phyloP scores from a whole-genome alignment of 371 early-diverging fungal genomes.

The Globomyces sp. region DNA sequence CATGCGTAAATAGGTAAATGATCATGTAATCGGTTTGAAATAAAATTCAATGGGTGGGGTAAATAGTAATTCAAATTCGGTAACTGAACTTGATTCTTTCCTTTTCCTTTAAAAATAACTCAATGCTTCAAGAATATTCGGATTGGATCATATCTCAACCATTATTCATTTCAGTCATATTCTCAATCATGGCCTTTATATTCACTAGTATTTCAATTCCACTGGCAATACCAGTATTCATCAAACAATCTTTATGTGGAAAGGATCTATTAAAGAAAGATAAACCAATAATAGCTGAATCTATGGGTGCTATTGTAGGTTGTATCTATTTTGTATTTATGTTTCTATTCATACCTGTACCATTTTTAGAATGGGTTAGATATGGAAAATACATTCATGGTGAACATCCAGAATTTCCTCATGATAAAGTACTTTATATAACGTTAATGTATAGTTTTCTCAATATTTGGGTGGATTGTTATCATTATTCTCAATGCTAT shows the following conservation, averaged over 20 bases:
- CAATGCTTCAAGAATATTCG: no score
- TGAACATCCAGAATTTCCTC: constrained; percentile 61
- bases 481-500: constrained; percentile 88
- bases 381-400: constrained; percentile 40
- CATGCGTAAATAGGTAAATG: no score
- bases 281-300: constrained; percentile 75
- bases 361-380: constrained; percentile 73
- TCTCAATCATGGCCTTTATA: not conserved
- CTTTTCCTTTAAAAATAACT: no score
- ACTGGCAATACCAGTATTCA: constrained; percentile 38
- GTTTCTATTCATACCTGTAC: constrained; percentile 89
- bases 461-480: constrained; percentile 85
- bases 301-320: constrained; percentile 75
- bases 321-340: constrained; percentile 78
- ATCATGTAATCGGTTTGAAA: no score
- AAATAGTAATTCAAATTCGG: no score
- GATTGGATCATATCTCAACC: no score
- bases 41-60: no score
- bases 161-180: no score
- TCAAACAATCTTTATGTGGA: constrained; percentile 73
- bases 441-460: constrained; percentile 57
- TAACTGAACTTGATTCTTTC: no score
- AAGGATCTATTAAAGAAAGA: constrained; percentile 75
- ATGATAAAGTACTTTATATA: constrained; percentile 55
- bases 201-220: not conserved